Evolutionary conservation across 495 filamentous ascomycete genomes (phyloP).

Genomic region (Pseudevernia furfuracea): DNA sequence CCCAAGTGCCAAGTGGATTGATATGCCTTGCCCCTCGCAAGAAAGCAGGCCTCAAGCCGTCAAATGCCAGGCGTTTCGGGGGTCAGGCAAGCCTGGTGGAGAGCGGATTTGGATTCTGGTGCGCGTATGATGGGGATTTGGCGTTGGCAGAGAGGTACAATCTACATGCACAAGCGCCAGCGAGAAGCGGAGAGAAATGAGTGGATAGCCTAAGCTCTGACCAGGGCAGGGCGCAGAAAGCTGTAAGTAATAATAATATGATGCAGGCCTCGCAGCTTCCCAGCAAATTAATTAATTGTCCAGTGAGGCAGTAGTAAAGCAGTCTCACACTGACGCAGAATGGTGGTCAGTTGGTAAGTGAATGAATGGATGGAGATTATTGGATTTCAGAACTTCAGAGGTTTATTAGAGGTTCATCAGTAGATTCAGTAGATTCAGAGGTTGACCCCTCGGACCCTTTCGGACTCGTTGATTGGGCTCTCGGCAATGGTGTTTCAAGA

Average conservation of each 20-base stretch:
- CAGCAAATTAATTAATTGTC: too few relatives aligned
- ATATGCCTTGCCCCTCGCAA: constrained; percentile 8
- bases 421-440: too few relatives aligned
- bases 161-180: constrained; percentile 25
- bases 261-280: constrained; percentile 12
- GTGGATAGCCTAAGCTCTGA: constrained; percentile 26
- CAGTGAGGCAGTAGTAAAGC: background rate
- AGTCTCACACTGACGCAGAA: background rate
- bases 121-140: constrained; percentile 16
- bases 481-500: constrained; percentile 7
- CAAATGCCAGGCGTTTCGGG: constrained; percentile 7
- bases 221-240: constrained; percentile 11
- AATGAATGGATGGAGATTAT: background rate
- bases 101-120: constrained; percentile 16
- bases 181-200: constrained; percentile 27
- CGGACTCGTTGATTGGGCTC: background rate
- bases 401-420: too few relatives aligned
- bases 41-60: constrained; percentile 7
- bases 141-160: constrained; percentile 20
- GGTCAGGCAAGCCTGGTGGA: constrained; percentile 19
- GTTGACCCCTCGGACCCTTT: constrained; percentile 1
- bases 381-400: too few relatives aligned
- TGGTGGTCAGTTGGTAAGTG: background rate
- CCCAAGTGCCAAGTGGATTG: constrained; percentile 10
- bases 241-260: background rate